Evolutionary conservation across 2,329 filamentous ascomycete genomes (phyloP), one percentile per base, ranked within the genome.

Genomic region (Neocatenulostroma microsporum): DNA sequence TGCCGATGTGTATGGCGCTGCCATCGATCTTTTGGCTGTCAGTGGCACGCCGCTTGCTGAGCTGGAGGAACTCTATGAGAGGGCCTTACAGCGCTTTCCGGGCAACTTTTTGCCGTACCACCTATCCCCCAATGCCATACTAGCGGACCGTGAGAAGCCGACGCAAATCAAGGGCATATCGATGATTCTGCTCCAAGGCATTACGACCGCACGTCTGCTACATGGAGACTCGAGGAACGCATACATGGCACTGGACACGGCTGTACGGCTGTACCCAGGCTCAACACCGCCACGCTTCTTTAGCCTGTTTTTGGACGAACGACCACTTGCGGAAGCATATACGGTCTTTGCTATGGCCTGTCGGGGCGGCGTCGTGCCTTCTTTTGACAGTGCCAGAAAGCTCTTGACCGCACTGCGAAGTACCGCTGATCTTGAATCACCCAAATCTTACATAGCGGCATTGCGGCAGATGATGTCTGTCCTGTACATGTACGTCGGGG

Each of bases 201-300:
- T 73, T 29, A 50, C 66, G 28, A 64, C 59, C 2, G 70, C 70
- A 3, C 62, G 70, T 27, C 42, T 72, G 3, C 47, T 67, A 4
- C 49, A 58, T 21, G 62, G 66, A 13, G 65, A 72, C 34, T 67
- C 67, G 55, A 60, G 54, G 24, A 61, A 58, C 8, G 67, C 69
- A 2, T 74, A 74, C 41, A 56, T 73, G 13, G 64, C 61, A 4
- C 54, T 74, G 3, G 71, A 74, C 47, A 66, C 66, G 8, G 57
- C 59, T 2, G 50, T 72, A 5, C 61, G 70, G 17, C 55, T 73
- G 5, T 65, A 62, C 39, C 70, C 70, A 2, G 59, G 57, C 1
- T 53, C 60, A 15, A 50, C 62, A 1, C 64, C 64, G 0, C 23
- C 50, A 2, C 59, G 67, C 7, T 58, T 70, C 42, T 67, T 70